A percentile compares a stretch with the other conserved stretches of the same genome.
These are phyloP conservation scores for Penicillium antarcticum DNA, from an alignment of 495 filamentous ascomycete species.

Conservation along the genomic window DNA sequence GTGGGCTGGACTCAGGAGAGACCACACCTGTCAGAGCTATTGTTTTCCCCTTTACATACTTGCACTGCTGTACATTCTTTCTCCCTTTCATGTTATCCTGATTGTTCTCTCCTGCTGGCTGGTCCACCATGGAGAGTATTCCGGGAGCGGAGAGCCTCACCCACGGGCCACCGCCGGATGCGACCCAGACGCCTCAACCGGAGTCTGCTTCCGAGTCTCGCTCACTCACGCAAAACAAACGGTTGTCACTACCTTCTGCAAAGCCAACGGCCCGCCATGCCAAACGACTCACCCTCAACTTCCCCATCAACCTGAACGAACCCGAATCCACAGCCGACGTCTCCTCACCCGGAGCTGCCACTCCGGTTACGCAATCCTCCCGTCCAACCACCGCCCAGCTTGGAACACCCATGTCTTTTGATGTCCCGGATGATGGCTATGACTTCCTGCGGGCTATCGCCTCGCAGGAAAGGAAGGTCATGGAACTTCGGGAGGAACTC, in stretches of 20 bases:
- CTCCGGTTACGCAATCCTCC: slow-evolving; percentile 34
- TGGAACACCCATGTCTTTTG: slow-evolving; percentile 43
- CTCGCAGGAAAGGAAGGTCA: slow-evolving; percentile 85
- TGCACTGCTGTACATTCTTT: neutral
- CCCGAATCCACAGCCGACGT: slow-evolving; percentile 25
- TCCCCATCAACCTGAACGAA: slow-evolving; percentile 56
- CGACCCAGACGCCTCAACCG: slow-evolving; percentile 28
- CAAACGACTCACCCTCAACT: slow-evolving; percentile 77
- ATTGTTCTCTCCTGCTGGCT: slow-evolving; percentile 20
- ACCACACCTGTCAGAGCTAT: slow-evolving; percentile 8
- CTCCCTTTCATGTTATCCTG: slow-evolving; percentile 12
- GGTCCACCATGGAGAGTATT: slow-evolving; percentile 37
- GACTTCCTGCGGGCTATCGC: slow-evolving; percentile 87
- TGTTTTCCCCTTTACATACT: slow-evolving; percentile 5
- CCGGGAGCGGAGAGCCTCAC: slow-evolving; percentile 29
- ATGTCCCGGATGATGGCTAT: slow-evolving; percentile 54
- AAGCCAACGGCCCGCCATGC: slow-evolving; percentile 55
- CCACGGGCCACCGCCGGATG: slow-evolving; percentile 32
- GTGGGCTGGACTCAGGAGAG: slow-evolving; percentile 26
- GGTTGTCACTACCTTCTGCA: slow-evolving; percentile 51
- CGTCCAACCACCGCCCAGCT: slow-evolving; percentile 27
- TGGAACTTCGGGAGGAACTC: slow-evolving; percentile 89
- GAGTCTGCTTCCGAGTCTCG: slow-evolving; percentile 17
- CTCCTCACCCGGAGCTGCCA: slow-evolving; percentile 37
- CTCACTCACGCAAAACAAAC: slow-evolving; percentile 31